These are phyloP conservation scores for Pilaira anomala DNA, from an alignment of 192 early-diverging fungal genomes.

Conservation along the genomic window DNA sequence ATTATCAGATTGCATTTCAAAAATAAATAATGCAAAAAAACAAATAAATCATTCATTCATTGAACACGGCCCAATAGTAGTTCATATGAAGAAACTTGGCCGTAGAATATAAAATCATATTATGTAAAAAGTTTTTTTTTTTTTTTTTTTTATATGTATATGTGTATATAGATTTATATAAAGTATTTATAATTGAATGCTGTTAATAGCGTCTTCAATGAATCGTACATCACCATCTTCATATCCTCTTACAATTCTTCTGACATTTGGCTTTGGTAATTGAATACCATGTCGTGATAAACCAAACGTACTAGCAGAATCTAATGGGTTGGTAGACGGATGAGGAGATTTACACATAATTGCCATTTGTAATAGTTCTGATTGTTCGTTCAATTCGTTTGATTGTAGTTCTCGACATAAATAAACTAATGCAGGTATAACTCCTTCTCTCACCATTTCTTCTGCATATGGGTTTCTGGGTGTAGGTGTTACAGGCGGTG, in stretches of 20 bases:
- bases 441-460: conserved; percentile 7
- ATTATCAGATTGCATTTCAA: neutral
- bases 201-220: conserved; percentile 6
- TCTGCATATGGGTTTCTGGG: neutral
- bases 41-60: too few species aligned
- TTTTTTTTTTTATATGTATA: too few species aligned
- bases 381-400: neutral
- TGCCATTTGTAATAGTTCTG: neutral
- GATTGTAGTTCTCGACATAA: neutral
- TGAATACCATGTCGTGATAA: neutral
- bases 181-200: too few species aligned
- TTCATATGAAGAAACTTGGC: too few species aligned
- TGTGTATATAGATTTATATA: too few species aligned
- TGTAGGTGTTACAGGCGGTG: neutral
- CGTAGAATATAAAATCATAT: too few species aligned
- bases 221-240: conserved; percentile 12
- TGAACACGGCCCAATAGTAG: too few species aligned
- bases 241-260: conserved; percentile 6
- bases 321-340: neutral
- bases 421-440: neutral
- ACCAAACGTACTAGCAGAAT: conserved; percentile 1
- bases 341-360: neutral
- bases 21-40: too few species aligned
- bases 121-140: too few species aligned
- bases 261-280: neutral